These are phyloP conservation scores for Eucommia ulmoides DNA, from an alignment of 257 asterid genomes.

Conservation along the genomic window DNA sequence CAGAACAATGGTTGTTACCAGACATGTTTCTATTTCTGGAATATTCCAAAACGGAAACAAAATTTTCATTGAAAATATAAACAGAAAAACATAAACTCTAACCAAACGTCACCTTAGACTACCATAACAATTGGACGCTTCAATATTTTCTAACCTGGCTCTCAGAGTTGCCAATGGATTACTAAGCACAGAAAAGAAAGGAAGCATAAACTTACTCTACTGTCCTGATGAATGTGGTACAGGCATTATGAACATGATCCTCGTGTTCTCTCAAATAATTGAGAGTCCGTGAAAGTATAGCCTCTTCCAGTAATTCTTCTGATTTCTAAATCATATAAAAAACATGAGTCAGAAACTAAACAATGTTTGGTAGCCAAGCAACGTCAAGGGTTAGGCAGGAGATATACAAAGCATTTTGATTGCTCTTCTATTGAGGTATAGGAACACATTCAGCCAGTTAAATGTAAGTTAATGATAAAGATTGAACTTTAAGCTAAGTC, in stretches of 20 bases:
- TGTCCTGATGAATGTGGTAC: conserved; percentile 72
- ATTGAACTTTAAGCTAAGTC: not conserved
- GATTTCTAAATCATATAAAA: conserved; percentile 74
- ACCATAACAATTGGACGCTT: not conserved
- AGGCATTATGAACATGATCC: conserved; percentile 41
- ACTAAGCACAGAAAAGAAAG: not conserved
- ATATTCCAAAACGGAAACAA: no score
- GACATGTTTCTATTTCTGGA: no score
- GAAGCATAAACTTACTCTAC: conserved; percentile 41
- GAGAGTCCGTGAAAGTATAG: conserved; percentile 78
- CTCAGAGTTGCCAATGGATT: not conserved
- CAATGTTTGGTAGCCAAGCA: no score
- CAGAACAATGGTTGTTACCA: no score
- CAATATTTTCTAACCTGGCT: not conserved
- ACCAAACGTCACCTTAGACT: no score
- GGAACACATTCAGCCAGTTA: no score
- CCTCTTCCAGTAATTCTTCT: conserved; percentile 92
- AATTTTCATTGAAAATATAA: no score
- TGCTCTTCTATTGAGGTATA: no score
- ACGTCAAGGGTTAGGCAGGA: no score
- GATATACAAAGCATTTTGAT: no score
- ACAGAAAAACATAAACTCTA: no score
- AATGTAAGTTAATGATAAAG: no score
- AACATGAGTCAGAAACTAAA: not conserved
- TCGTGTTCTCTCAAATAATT: conserved; percentile 52